Evolutionary conservation across 805 yeast species (phyloP).

Genomic region (Kodamaea laetipori): DNA sequence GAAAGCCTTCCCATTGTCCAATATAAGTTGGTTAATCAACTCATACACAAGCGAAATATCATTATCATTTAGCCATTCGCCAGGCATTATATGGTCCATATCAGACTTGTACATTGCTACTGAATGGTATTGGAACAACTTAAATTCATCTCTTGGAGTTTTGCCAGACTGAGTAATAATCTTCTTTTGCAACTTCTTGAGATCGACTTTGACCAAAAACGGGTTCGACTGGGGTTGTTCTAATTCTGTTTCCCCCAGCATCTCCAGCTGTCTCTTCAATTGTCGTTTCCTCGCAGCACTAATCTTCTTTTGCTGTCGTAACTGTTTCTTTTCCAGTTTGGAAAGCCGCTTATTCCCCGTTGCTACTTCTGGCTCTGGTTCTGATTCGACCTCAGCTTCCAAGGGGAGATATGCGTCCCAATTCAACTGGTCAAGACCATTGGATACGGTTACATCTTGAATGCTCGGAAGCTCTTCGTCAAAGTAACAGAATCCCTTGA

Average conservation of each 20-base stretch:
- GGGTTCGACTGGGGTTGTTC: conserved; percentile 9
- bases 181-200: conserved; percentile 23
- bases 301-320: conserved; percentile 19
- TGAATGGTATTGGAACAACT: conserved; percentile 54
- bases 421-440: conserved; percentile 16
- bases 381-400: not conserved
- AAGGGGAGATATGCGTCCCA: conserved; percentile 11
- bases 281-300: conserved; percentile 22
- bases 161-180: conserved; percentile 15
- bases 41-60: conserved; percentile 66
- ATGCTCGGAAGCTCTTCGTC: not conserved
- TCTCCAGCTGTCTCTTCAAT: conserved; percentile 16
- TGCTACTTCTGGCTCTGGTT: not conserved
- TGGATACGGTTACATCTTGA: conserved; percentile 5
- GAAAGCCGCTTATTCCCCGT: conserved; percentile 9
- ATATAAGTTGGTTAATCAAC: conserved; percentile 31
- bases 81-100: conserved; percentile 55
- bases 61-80: conserved; percentile 76
- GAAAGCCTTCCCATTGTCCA: conserved; percentile 18
- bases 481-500: conserved; percentile 21
- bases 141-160: conserved; percentile 22
- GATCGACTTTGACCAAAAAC: conserved; percentile 18
- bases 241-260: not conserved
- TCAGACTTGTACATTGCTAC: conserved; percentile 62
- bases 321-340: conserved; percentile 15